A percentile compares a stretch with the other conserved stretches of the same genome.
phyloP scores from a whole-genome alignment of 345 rosid species.

The Heritiera littoralis region DNA sequence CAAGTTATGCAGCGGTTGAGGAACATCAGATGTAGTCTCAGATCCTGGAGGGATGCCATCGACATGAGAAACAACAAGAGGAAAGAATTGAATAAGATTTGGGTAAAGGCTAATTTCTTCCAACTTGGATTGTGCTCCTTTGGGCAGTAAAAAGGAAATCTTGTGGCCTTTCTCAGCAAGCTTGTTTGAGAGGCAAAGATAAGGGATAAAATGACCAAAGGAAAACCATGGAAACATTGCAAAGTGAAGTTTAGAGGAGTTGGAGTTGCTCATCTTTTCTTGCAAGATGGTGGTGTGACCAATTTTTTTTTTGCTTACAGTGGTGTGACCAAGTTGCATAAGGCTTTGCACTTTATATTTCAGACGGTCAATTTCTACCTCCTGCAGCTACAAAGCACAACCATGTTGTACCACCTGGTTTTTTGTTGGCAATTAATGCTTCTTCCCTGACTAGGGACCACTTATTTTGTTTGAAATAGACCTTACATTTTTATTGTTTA shows the following conservation, averaged over 20 bases:
- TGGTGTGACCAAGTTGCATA: no score
- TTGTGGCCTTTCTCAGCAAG: constrained; percentile 52
- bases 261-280: neutral
- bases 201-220: constrained; percentile 51
- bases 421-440: no score
- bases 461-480: no score
- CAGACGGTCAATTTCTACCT: no score
- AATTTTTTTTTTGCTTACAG: no score
- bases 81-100: constrained; percentile 35
- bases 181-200: constrained; percentile 55
- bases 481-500: no score
- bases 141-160: constrained; percentile 21
- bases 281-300: no score
- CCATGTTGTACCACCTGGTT: no score
- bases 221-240: constrained; percentile 72
- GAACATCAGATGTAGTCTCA: constrained; percentile 36
- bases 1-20: neutral
- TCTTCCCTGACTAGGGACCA: no score
- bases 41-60: constrained; percentile 39
- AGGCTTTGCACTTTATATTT: no score
- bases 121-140: no score
- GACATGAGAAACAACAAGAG: constrained; percentile 42
- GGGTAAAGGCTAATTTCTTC: constrained; percentile 36
- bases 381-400: no score
- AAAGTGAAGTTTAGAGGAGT: constrained; percentile 29